Conservation (phyloP, 2,329 filamentous ascomycete genomes). For the Pseudogymnoascus sp. region DNA sequence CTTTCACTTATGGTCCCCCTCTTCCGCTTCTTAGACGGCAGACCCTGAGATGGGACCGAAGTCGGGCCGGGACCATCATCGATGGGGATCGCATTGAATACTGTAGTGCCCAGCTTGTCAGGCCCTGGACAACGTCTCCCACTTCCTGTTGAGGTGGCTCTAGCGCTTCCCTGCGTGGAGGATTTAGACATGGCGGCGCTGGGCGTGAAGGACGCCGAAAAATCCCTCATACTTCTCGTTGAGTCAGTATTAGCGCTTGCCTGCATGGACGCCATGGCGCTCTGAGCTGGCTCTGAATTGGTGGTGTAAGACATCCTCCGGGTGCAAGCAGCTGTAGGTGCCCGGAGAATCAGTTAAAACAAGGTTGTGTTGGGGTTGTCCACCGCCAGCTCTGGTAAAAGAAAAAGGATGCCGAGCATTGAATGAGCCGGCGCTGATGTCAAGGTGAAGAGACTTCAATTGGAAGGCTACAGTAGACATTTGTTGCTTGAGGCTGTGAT, state of each 20-base stretch:
- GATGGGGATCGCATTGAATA: not conserved
- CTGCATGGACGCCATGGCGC: not conserved
- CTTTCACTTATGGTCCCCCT: not conserved
- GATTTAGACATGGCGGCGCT: not conserved
- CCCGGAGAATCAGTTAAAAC: not conserved
- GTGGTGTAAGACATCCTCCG: slow-evolving; percentile 1
- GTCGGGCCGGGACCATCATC: not conserved
- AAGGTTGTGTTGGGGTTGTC: not conserved
- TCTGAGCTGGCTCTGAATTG: not conserved
- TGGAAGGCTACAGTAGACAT: not conserved
- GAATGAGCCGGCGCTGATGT: not conserved
- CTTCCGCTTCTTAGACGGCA: not conserved
- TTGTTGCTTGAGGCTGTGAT: not conserved
- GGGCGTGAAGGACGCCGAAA: not conserved
- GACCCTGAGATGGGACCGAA: not conserved
- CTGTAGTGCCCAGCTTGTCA: not conserved
- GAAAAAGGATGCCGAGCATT: not conserved
- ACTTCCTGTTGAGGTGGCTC: not conserved
- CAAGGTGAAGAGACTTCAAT: not conserved
- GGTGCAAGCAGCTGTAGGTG: slow-evolving; percentile 2
- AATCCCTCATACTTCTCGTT: slow-evolving; percentile 12
- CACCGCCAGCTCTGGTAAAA: not conserved
- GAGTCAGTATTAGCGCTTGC: slow-evolving; percentile 8
- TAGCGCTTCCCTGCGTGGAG: not conserved
- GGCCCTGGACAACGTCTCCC: not conserved